phyloP scores from a whole-genome alignment of 2,329 filamentous ascomycete genomes.

The Talaromyces atroroseus region DNA sequence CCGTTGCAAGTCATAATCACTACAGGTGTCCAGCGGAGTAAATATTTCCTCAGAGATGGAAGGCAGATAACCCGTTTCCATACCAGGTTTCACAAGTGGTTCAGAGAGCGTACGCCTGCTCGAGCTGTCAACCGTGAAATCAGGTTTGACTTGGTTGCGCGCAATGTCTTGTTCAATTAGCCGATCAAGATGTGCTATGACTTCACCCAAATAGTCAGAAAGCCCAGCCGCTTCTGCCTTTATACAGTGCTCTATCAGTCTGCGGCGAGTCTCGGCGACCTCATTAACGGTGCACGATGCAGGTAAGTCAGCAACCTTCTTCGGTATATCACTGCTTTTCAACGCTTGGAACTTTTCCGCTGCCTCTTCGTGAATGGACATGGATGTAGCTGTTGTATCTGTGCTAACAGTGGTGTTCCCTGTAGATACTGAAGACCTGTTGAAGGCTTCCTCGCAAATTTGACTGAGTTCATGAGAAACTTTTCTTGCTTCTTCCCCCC shows the following conservation, averaged over 20 bases:
- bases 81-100: conserved; percentile 14
- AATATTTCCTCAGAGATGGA: conserved; percentile 48
- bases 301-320: conserved; percentile 26
- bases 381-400: conserved; percentile 49
- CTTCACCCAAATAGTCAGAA: conserved; percentile 51
- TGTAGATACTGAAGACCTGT: conserved; percentile 56
- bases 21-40: conserved; percentile 13
- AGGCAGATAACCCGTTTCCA: conserved; percentile 35
- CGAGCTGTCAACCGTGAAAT: conserved; percentile 6
- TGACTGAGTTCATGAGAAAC: conserved; percentile 81
- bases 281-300: conserved; percentile 50
- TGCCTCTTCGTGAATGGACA: conserved; percentile 30
- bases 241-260: conserved; percentile 49
- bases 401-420: conserved; percentile 41
- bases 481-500: conserved; percentile 73
- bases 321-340: conserved; percentile 6
- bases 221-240: conserved; percentile 40
- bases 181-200: conserved; percentile 56
- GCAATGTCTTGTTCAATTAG: conserved; percentile 44
- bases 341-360: background rate
- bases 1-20: conserved; percentile 14
- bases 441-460: conserved; percentile 90
- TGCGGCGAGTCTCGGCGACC: conserved; percentile 53
- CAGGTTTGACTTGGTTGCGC: conserved; percentile 11
- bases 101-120: conserved; percentile 15